Percentiles rank a stretch among this genome's conserved stretches.
Conservation (phyloP, 192 early-diverging fungal species). For the Coemansia sp. region DNA sequence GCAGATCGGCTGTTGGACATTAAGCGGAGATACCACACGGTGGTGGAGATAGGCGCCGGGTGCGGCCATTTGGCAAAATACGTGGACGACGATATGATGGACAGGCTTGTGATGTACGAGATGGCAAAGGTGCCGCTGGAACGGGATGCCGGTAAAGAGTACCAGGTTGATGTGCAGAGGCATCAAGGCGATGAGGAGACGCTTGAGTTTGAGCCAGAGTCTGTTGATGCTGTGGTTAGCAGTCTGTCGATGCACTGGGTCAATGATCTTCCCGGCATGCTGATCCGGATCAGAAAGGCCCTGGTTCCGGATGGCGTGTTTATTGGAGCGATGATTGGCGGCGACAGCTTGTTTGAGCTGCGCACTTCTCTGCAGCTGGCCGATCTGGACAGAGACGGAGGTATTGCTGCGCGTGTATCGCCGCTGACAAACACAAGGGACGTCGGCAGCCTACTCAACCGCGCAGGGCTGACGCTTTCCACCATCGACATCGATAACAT, state of each 20-base stretch:
- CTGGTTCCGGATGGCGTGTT: conserved; percentile 94
- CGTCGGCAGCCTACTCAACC: conserved; percentile 73
- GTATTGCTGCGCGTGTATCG: conserved; percentile 84
- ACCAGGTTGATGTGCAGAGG: conserved; percentile 74
- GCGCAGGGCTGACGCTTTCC: conserved; percentile 86
- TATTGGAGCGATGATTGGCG: conserved; percentile 91
- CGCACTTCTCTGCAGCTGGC: conserved; percentile 88
- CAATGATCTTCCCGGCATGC: conserved; percentile 85
- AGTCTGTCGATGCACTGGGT: conserved; percentile 92
- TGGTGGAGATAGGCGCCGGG: conserved; percentile 89
- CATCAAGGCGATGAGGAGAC: conserved; percentile 84
- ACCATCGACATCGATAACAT: conserved; percentile 95
- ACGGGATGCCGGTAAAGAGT: conserved; percentile 49
- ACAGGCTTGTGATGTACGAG: conserved; percentile 87
- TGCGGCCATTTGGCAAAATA: conserved; percentile 86
- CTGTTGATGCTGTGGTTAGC: conserved; percentile 86
- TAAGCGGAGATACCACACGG: conserved; percentile 79
- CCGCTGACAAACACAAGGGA: conserved; percentile 87
- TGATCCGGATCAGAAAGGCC: conserved; percentile 80
- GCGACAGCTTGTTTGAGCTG: conserved; percentile 95
- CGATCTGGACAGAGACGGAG: conserved; percentile 88
- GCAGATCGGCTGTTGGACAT: conserved; percentile 92
- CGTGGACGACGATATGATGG: conserved; percentile 78
- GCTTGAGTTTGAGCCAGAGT: conserved; percentile 78
- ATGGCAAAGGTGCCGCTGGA: conserved; percentile 62